A percentile compares a stretch with the other conserved stretches of the same genome.
Conservation (phyloP, 1,284 basidiomycete species). For the Somion occarium region DNA sequence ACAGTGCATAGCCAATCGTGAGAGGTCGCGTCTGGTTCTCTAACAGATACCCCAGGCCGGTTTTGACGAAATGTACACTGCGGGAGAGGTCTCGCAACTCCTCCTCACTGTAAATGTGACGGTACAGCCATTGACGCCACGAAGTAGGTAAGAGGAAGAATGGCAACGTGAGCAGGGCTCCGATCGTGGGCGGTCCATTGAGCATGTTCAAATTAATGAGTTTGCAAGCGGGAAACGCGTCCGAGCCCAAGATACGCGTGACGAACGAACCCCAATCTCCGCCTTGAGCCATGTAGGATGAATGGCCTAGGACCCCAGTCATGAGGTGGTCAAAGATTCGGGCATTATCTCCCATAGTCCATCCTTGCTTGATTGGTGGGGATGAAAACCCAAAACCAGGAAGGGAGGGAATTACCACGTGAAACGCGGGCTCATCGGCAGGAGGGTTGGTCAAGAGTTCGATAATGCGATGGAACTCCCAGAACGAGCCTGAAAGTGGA, state of each 20-base stretch:
- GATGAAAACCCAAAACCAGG: conserved; percentile 18
- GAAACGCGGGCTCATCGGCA: conserved; percentile 14
- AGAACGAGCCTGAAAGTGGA: conserved; percentile 10
- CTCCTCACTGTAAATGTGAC: conserved; percentile 12
- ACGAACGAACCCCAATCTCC: conserved; percentile 14
- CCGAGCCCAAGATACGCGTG: conserved; percentile 2
- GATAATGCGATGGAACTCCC: conserved; percentile 14
- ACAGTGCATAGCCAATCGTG: conserved; percentile 12
- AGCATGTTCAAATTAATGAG: conserved; percentile 9
- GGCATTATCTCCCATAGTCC: conserved; percentile 14
- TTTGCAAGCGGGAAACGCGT: conserved; percentile 13
- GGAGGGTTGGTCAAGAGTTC: conserved; percentile 12
- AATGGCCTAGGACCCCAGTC: conserved; percentile 14
- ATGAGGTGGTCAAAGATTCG: conserved; percentile 14
- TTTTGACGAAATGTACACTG: conserved; percentile 2
- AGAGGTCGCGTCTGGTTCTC: conserved; percentile 11
- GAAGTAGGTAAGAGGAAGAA: conserved; percentile 12
- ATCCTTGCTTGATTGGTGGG: conserved; percentile 10
- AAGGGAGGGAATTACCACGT: conserved; percentile 16
- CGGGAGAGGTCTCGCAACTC: conserved; percentile 10
- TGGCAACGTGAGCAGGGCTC: conserved; percentile 12
- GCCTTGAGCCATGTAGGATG: conserved; percentile 11
- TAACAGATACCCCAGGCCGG: conserved; percentile 10
- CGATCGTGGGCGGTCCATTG: conserved; percentile 4
- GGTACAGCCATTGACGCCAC: conserved; percentile 14